These are phyloP conservation scores for Mimosa bimucronata DNA, from an alignment of 306 rosid genomes.

Conservation along the genomic window DNA sequence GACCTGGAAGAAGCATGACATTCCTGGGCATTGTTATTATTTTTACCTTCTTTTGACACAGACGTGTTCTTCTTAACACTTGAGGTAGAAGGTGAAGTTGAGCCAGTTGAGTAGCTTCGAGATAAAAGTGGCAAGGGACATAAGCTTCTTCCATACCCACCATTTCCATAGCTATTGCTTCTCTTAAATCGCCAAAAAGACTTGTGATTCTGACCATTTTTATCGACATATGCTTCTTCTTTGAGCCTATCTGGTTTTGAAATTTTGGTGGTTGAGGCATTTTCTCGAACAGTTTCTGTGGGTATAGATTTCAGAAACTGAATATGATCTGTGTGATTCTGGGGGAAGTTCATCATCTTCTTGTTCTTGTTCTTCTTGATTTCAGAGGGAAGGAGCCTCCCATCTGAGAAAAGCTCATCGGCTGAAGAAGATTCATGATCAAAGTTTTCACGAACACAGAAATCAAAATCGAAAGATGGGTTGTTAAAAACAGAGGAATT, in stretches of 20 bases:
- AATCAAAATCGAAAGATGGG: slow-evolving; percentile 71
- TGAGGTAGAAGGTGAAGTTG: slow-evolving; percentile 37
- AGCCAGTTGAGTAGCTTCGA: slow-evolving; percentile 86
- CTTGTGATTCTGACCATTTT: slow-evolving; percentile 56
- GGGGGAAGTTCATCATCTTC: slow-evolving; percentile 19
- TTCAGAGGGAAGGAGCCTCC: slow-evolving; percentile 71
- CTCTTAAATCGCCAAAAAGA: slow-evolving; percentile 88
- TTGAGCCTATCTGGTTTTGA: slow-evolving; percentile 45
- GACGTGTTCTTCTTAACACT: slow-evolving; percentile 45
- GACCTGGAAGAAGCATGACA: slow-evolving; percentile 38
- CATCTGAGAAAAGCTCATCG: slow-evolving; percentile 83
- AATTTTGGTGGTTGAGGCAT: slow-evolving; percentile 4
- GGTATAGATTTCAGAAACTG: slow-evolving; percentile 42
- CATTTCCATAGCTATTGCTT: slow-evolving; percentile 86
- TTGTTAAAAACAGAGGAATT: slow-evolving; percentile 53
- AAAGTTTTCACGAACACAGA: slow-evolving; percentile 59
- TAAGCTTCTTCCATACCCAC: slow-evolving; percentile 64
- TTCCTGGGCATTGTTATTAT: slow-evolving; percentile 38
- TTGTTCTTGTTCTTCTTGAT: slow-evolving; percentile 64
- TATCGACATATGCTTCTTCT: slow-evolving; percentile 48
- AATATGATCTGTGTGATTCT: slow-evolving; percentile 32
- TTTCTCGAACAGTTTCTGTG: slow-evolving; percentile 22
- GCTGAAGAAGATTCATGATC: slow-evolving; percentile 75
- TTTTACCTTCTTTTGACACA: slow-evolving; percentile 50
- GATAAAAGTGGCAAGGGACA: slow-evolving; percentile 85